phyloP scores from a whole-genome alignment of 1,139 yeast species.

The Scheffersomyces illinoinensis region DNA sequence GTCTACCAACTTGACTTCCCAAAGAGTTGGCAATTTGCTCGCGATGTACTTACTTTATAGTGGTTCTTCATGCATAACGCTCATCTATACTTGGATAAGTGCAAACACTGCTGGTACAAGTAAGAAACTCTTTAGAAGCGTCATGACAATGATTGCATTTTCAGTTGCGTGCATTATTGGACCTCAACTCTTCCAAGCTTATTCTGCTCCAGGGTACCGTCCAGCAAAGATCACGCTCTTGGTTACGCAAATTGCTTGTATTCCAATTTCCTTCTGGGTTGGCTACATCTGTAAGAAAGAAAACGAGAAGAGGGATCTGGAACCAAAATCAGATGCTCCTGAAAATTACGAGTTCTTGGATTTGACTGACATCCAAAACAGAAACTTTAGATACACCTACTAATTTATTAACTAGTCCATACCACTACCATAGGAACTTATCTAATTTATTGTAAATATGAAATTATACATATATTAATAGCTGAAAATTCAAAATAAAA shows the following conservation, averaged over 20 bases:
- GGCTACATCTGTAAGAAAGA: constrained; percentile 26
- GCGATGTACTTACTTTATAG: constrained; percentile 36
- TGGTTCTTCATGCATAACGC: constrained; percentile 19
- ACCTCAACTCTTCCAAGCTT: constrained; percentile 38
- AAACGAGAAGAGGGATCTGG: constrained; percentile 25
- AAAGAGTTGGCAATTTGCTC: constrained; percentile 32
- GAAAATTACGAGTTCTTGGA: constrained; percentile 28
- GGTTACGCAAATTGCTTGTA: constrained; percentile 29
- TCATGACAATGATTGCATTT: constrained; percentile 30
- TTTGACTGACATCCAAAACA: constrained; percentile 20
- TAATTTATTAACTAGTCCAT: not conserved
- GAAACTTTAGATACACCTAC: constrained; percentile 15
- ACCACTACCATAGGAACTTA: not conserved
- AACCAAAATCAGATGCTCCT: constrained; percentile 15
- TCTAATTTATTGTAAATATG: not conserved
- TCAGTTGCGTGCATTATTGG: constrained; percentile 40
- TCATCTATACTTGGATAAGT: constrained; percentile 18
- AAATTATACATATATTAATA: not conserved
- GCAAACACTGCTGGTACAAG: constrained; percentile 19
- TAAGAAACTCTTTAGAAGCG: constrained; percentile 15
- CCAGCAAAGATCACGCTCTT: constrained; percentile 39
- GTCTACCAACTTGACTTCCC: constrained; percentile 15
- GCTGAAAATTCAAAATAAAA: too few species aligned
- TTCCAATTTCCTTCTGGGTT: constrained; percentile 30
- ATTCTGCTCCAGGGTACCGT: constrained; percentile 27